Conservation (phyloP, 2,329 filamentous ascomycete genomes). For the Cercospora nicotianae region DNA sequence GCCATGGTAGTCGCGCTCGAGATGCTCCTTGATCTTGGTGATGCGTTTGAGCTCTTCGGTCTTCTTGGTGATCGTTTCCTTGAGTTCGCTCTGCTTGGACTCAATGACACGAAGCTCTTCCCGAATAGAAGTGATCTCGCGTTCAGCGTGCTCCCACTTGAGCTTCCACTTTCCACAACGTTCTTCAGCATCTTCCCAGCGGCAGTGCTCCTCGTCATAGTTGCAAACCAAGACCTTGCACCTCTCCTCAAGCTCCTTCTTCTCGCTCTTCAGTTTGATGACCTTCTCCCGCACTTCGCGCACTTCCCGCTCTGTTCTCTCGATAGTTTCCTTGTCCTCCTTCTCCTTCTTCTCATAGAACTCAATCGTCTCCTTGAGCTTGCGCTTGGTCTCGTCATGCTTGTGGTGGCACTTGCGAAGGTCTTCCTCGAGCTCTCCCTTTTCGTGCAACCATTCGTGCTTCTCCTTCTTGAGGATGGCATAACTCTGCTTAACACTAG, state of each 20-base stretch:
- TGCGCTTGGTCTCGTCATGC: constrained; percentile 8
- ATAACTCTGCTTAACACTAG: constrained; percentile 4
- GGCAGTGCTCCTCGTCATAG: constrained; percentile 11
- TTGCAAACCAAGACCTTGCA: not conserved
- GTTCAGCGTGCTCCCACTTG: constrained; percentile 6
- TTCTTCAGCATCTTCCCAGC: constrained; percentile 9
- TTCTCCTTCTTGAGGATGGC: constrained; percentile 8
- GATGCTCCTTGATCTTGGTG: constrained; percentile 10
- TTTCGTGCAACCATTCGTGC: constrained; percentile 11
- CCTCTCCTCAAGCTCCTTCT: constrained; percentile 12
- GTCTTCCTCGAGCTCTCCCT: constrained; percentile 10
- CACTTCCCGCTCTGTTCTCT: constrained; percentile 2
- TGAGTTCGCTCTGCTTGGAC: constrained; percentile 1
- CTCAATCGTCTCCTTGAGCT: constrained; percentile 8
- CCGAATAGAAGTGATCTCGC: constrained; percentile 5
- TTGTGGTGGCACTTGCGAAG: constrained; percentile 12
- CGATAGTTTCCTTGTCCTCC: constrained; percentile 9
- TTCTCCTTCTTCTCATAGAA: constrained; percentile 9
- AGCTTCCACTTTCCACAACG: constrained; percentile 11
- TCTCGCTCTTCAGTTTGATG: constrained; percentile 6
- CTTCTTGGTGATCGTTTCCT: constrained; percentile 6
- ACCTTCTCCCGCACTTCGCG: not conserved
- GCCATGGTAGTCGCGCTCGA: constrained; percentile 4
- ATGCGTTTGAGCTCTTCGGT: constrained; percentile 8
- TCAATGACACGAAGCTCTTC: not conserved